These are phyloP conservation scores for Epichloe sylvatica DNA, from an alignment of 2,329 filamentous ascomycete species.

Conservation along the genomic window DNA sequence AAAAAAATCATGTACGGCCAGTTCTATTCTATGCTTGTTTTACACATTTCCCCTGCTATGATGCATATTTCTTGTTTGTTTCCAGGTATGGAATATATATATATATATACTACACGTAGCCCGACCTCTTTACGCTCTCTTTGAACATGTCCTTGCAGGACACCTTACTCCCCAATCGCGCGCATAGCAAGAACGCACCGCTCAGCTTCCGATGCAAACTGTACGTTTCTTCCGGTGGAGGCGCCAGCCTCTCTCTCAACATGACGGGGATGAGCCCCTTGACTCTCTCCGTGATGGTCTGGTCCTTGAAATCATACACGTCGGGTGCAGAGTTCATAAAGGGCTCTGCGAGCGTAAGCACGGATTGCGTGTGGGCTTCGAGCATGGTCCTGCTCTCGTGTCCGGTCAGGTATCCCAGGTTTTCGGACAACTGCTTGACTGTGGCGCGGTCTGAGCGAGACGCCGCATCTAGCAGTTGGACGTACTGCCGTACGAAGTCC, in stretches of 20 bases:
- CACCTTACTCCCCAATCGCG: constrained; percentile 70
- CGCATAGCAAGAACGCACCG: constrained; percentile 87
- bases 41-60: too few species aligned
- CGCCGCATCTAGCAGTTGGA: constrained; percentile 67
- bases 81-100: too few species aligned
- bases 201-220: constrained; percentile 88
- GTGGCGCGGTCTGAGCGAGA: constrained; percentile 50
- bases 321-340: constrained; percentile 65
- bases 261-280: constrained; percentile 81
- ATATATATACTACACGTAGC: constrained; percentile 11
- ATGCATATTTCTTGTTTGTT: too few species aligned
- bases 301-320: constrained; percentile 81
- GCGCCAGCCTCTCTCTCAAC: constrained; percentile 74
- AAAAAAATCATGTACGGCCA: too few species aligned
- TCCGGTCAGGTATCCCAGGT: constrained; percentile 84
- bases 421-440: constrained; percentile 54
- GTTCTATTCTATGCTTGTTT: background rate
- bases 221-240: constrained; percentile 95
- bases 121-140: constrained; percentile 30
- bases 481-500: constrained; percentile 66
- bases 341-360: constrained; percentile 83
- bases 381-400: constrained; percentile 77
- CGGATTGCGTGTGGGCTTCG: constrained; percentile 75
- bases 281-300: constrained; percentile 93
- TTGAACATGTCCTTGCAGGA: constrained; percentile 69